Percentiles rank a stretch among this genome's conserved stretches.
Conservation (phyloP, 139 green algal species). For the Axilococcus clingmanii region DNA sequence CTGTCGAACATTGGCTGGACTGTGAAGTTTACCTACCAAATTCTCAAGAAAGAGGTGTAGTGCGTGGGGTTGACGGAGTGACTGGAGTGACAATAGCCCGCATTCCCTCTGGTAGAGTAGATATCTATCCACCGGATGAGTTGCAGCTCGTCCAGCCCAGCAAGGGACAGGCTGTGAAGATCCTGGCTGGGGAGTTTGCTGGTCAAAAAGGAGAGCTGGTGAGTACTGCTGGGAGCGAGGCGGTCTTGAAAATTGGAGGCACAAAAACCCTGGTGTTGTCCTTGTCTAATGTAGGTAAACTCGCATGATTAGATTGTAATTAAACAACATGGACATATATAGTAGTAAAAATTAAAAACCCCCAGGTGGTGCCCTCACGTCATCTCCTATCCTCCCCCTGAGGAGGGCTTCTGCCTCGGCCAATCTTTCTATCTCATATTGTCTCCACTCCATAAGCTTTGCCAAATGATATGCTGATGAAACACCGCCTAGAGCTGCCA, state of each 20-base stretch:
- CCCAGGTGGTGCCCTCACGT: conserved; percentile 1
- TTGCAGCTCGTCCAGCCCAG: not conserved
- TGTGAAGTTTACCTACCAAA: too few species aligned
- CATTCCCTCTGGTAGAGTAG: not conserved
- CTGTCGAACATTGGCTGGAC: too few species aligned
- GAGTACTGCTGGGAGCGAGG: too few species aligned
- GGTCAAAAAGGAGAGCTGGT: too few species aligned
- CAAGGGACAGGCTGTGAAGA: not conserved
- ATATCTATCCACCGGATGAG: not conserved
- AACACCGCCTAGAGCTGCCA: conserved; percentile 21
- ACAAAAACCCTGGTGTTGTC: too few species aligned
- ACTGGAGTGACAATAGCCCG: too few species aligned
- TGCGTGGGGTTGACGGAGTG: not conserved
- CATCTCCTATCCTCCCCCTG: conserved; percentile 1
- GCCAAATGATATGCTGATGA: conserved; percentile 12
- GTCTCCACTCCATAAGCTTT: conserved; percentile 13
- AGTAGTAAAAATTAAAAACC: too few species aligned
- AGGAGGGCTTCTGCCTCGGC: conserved; percentile 13
- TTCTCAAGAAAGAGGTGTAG: not conserved
- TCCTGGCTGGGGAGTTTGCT: too few species aligned
- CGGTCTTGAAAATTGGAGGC: too few species aligned
- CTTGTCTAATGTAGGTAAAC: too few species aligned
- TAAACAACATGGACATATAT: too few species aligned
- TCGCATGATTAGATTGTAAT: too few species aligned
- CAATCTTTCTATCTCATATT: conserved; percentile 13